Conservation (phyloP, 805 yeast genomes). For the Lipomyces spencermartinsiae region DNA sequence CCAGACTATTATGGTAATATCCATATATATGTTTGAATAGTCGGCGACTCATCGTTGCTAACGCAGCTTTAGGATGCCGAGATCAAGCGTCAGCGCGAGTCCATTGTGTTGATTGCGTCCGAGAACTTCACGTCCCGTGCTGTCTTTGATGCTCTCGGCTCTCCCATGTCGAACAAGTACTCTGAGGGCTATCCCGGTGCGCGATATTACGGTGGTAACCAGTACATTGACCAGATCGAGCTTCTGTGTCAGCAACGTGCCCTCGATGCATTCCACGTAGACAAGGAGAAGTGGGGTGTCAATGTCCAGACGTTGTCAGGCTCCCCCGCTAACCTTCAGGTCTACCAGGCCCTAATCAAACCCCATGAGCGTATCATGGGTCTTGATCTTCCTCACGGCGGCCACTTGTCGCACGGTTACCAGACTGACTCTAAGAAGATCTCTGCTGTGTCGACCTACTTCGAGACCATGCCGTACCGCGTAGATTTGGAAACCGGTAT, state of each 20-base stretch:
- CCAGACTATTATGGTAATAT: slow-evolving; percentile 45
- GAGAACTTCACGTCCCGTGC: slow-evolving; percentile 97
- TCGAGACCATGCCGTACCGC: slow-evolving; percentile 98
- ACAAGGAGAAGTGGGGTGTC: slow-evolving; percentile 92
- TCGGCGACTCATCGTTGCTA: neutral
- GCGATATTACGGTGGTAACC: slow-evolving; percentile 98
- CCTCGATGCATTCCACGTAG: slow-evolving; percentile 80
- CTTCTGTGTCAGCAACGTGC: slow-evolving; percentile 93
- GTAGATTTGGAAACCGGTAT: slow-evolving; percentile 89
- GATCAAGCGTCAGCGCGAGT: slow-evolving; percentile 88
- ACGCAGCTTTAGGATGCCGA: slow-evolving; percentile 59
- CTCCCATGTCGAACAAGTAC: slow-evolving; percentile 98
- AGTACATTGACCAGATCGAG: slow-evolving; percentile 94
- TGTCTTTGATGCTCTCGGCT: slow-evolving; percentile 94
- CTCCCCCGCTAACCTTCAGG: slow-evolving; percentile 97
- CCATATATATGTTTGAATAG: neutral
- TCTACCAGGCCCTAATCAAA: slow-evolving; percentile 91
- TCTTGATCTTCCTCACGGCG: slow-evolving; percentile 97
- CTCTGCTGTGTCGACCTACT: slow-evolving; percentile 93
- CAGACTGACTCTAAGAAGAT: slow-evolving; percentile 93
- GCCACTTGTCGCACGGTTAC: slow-evolving; percentile 98
- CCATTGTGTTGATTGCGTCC: slow-evolving; percentile 92
- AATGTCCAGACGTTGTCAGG: slow-evolving; percentile 97
- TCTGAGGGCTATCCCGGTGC: slow-evolving; percentile 99
- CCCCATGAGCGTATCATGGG: slow-evolving; percentile 99